phyloP scores from a whole-genome alignment of 495 filamentous ascomycete species.

The Penicillium psychrofluorescens region DNA sequence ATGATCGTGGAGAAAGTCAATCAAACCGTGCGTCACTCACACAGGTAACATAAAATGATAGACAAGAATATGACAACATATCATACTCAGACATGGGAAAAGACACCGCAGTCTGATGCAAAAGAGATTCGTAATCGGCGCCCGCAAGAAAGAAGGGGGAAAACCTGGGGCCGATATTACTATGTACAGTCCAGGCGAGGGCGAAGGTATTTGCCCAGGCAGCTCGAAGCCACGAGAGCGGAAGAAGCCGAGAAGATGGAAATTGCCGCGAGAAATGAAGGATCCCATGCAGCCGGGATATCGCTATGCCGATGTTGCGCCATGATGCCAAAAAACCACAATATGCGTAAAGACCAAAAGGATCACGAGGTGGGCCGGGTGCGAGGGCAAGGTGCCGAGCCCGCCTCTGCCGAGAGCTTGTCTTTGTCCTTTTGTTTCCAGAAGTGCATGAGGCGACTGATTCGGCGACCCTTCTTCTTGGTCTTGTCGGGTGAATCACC shows the following conservation, averaged over 20 bases:
- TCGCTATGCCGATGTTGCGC: constrained; percentile 29
- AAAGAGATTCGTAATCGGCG: constrained; percentile 40
- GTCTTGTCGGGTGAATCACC: constrained; percentile 50
- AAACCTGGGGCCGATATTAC: constrained; percentile 10
- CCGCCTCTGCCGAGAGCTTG: constrained; percentile 12
- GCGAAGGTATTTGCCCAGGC: constrained; percentile 6
- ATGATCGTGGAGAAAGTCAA: constrained; percentile 25
- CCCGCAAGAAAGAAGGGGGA: constrained; percentile 9
- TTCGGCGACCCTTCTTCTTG: constrained; percentile 64
- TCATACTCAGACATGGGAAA: constrained; percentile 30
- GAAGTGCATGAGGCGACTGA: constrained; percentile 79
- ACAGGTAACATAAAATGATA: constrained; percentile 30
- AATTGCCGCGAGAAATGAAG: constrained; percentile 5
- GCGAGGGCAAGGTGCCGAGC: constrained; percentile 2
- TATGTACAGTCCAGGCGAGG: constrained; percentile 19
- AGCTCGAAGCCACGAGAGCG: constrained; percentile 11
- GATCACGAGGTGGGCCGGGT: background rate
- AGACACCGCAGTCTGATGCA: constrained; percentile 13
- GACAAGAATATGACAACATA: constrained; percentile 28
- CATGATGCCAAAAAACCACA: constrained; percentile 12
- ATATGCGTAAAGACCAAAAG: constrained; percentile 16
- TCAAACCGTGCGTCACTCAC: constrained; percentile 20
- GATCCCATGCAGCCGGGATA: constrained; percentile 13
- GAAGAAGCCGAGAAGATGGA: constrained; percentile 12
- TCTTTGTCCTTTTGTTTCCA: constrained; percentile 60